A percentile compares a stretch with the other conserved stretches of the same genome.
phyloP scores from a whole-genome alignment of 2,329 filamentous ascomycete genomes.

The Sclerotinia nivalis region DNA sequence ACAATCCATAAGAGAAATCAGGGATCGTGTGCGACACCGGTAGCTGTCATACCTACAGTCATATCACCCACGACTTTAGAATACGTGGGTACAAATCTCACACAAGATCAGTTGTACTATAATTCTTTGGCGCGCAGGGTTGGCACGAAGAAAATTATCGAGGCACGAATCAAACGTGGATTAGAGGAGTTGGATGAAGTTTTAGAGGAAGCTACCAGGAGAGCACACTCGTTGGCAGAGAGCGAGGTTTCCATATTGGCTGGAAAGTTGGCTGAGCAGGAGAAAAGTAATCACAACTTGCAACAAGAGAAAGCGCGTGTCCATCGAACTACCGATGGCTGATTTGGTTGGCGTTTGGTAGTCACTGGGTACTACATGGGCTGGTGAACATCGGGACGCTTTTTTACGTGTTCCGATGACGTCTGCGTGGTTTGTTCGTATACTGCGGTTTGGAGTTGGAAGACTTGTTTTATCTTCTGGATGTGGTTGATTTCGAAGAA shows the following conservation, averaged over 20 bases:
- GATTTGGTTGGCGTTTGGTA: not conserved
- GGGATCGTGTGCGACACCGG: not conserved
- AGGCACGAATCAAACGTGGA: not conserved
- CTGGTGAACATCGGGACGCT: not conserved
- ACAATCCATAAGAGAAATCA: not conserved
- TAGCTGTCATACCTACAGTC: not conserved
- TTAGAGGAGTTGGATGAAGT: not conserved
- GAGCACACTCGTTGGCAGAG: constrained; percentile 7
- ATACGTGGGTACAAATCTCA: not conserved
- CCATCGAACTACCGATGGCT: too few relatives aligned
- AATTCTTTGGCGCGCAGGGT: not conserved
- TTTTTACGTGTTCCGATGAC: not conserved
- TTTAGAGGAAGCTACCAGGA: not conserved
- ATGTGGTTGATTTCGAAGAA: not conserved
- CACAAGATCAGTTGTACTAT: not conserved
- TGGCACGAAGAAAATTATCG: not conserved
- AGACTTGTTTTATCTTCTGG: not conserved
- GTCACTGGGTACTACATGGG: too few relatives aligned
- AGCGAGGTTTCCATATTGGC: not conserved
- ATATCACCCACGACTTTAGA: not conserved
- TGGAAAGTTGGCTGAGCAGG: not conserved
- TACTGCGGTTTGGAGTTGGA: too few relatives aligned
- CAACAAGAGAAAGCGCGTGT: not conserved
- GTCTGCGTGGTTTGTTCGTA: not conserved
- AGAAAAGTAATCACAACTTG: not conserved